Evolutionary conservation across 768 basidiomycete genomes (phyloP).

Genomic region (Boletus pseudopeckii): DNA sequence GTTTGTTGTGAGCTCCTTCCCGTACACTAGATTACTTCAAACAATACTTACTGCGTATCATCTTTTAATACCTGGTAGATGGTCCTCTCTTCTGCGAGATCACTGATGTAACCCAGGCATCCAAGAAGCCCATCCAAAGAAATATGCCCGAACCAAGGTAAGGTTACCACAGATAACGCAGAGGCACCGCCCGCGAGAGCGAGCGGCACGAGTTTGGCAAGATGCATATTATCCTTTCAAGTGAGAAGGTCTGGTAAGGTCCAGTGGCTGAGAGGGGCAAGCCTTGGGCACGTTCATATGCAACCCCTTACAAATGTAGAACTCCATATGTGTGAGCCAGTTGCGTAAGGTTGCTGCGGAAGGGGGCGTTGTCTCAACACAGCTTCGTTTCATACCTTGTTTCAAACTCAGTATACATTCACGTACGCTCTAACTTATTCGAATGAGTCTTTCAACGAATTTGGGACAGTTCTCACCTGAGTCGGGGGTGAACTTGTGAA

Average conservation of each 20-base stretch:
- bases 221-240: conserved; percentile 15
- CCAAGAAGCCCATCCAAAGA: conserved; percentile 9
- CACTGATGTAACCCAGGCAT: conserved; percentile 4
- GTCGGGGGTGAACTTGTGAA: not conserved
- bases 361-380: not conserved
- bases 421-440: not conserved
- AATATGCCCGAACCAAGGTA: conserved; percentile 27
- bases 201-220: conserved; percentile 5
- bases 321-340: too few species aligned
- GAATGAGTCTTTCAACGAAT: not conserved
- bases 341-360: too few species aligned
- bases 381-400: not conserved
- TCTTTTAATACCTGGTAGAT: conserved; percentile 13
- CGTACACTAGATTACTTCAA: not conserved
- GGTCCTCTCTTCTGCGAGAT: conserved; percentile 1
- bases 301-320: not conserved
- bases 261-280: not conserved
- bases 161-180: conserved; percentile 17
- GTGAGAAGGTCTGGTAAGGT: not conserved
- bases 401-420: not conserved
- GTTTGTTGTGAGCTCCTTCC: not conserved
- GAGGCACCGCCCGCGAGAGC: conserved; percentile 9
- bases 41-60: conserved; percentile 5
- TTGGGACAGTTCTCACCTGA: not conserved
- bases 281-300: not conserved